These are phyloP conservation scores for Silene uniflora DNA, from an alignment of 148 eudicot genomes.

Conservation along the genomic window DNA sequence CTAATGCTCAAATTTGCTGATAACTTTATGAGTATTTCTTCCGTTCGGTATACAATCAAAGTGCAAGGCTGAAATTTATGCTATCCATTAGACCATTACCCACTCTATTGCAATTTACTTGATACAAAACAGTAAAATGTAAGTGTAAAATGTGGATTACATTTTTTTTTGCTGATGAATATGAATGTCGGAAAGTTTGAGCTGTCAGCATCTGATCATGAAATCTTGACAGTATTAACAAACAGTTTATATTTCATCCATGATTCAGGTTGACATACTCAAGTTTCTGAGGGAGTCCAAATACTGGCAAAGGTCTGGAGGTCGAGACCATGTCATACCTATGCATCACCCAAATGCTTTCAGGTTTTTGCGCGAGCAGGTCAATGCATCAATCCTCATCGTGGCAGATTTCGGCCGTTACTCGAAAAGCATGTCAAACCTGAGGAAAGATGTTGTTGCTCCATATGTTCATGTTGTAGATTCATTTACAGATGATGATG, in stretches of 20 bases:
- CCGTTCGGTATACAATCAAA: too few species aligned
- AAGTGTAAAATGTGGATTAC: neutral
- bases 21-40: too few species aligned
- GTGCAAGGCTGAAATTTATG: too few species aligned
- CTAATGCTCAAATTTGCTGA: too few species aligned
- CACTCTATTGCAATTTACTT: too few species aligned
- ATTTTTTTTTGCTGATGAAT: neutral
- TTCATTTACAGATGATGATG: slow-evolving; percentile 57
- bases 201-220: too few species aligned
- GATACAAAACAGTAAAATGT: too few species aligned
- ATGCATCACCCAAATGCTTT: slow-evolving; percentile 99
- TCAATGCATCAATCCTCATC: slow-evolving; percentile 82
- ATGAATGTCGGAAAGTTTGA: too few species aligned
- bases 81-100: too few species aligned
- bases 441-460: slow-evolving; percentile 90
- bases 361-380: slow-evolving; percentile 62
- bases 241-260: slow-evolving; percentile 28
- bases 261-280: slow-evolving; percentile 61
- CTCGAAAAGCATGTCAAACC: slow-evolving; percentile 55
- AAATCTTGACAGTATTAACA: neutral
- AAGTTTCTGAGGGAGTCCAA: slow-evolving; percentile 56
- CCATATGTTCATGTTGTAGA: slow-evolving; percentile 92
- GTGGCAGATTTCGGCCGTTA: slow-evolving; percentile 96
- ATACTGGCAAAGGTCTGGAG: slow-evolving; percentile 83
- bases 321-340: slow-evolving; percentile 92